phyloP scores from a whole-genome alignment of 352 stramenopile genomes.

The Pythium folliculosum region DNA sequence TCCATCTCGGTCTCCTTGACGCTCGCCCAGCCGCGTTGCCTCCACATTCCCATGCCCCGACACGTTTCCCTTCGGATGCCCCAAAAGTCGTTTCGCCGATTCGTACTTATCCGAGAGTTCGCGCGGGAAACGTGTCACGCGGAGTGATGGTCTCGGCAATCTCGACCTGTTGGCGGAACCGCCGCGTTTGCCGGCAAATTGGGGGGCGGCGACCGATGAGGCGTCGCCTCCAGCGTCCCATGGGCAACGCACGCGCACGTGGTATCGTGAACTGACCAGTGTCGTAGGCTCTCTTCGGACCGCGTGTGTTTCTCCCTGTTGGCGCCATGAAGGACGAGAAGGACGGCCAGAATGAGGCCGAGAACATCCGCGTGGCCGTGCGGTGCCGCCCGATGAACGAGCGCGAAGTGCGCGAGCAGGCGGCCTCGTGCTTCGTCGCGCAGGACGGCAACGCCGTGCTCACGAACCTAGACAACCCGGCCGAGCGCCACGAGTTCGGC shows the following conservation, averaged over 20 bases:
- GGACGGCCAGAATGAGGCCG: constrained; percentile 61
- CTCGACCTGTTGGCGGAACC: constrained; percentile 7
- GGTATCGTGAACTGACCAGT: no score
- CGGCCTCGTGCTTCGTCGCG: constrained; percentile 68
- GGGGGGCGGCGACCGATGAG: constrained; percentile 7
- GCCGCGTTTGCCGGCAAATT: not conserved
- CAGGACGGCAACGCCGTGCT: constrained; percentile 77
- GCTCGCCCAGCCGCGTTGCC: not conserved
- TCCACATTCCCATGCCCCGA: not conserved
- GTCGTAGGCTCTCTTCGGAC: no score
- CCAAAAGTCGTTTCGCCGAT: constrained; percentile 8
- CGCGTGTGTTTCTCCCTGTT: no score
- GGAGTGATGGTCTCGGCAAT: constrained; percentile 21
- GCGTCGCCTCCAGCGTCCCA: not conserved
- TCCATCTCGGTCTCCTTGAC: constrained; percentile 20
- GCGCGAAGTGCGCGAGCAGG: constrained; percentile 81
- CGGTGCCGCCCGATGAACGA: constrained; percentile 91
- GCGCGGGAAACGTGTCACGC: not conserved
- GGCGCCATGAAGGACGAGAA: constrained; percentile 62
- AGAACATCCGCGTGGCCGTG: constrained; percentile 92
- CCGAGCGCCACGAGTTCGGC: constrained; percentile 82
- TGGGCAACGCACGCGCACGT: no score
- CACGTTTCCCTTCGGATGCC: not conserved
- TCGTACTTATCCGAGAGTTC: constrained; percentile 26
- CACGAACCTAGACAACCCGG: constrained; percentile 81